A percentile compares a stretch with the other conserved stretches of the same genome.
Evolutionary conservation across 805 yeast species (phyloP).

Genomic region (Ogataea chonburiensis): DNA sequence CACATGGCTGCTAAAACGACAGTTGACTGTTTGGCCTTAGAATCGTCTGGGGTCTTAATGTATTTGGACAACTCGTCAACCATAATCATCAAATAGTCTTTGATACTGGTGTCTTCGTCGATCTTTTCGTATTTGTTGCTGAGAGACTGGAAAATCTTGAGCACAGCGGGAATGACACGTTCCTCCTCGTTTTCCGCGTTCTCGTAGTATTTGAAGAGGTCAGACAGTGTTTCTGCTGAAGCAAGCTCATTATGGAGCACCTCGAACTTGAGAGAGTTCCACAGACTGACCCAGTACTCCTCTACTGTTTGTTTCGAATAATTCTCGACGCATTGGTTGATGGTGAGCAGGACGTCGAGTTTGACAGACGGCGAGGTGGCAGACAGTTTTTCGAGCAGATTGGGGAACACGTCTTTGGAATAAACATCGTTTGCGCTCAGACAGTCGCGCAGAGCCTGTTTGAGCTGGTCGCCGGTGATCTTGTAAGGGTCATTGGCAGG

Average conservation of each 20-base stretch:
- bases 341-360: constrained; percentile 66
- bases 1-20: constrained; percentile 57
- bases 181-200: constrained; percentile 35
- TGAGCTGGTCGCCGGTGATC: constrained; percentile 73
- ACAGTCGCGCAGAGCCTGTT: constrained; percentile 56
- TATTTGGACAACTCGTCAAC: constrained; percentile 54
- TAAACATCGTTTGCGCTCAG: constrained; percentile 59
- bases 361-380: constrained; percentile 74
- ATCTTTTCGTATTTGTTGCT: constrained; percentile 34
- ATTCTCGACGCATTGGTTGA: constrained; percentile 52
- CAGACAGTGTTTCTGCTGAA: constrained; percentile 28
- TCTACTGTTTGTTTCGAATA: constrained; percentile 51
- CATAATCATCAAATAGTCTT: constrained; percentile 29
- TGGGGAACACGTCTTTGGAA: constrained; percentile 74
- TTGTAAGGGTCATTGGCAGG: constrained; percentile 87
- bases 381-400: constrained; percentile 73
- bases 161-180: constrained; percentile 39
- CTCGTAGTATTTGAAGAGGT: constrained; percentile 31
- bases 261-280: constrained; percentile 89
- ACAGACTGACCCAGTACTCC: constrained; percentile 67
- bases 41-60: constrained; percentile 48
- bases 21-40: constrained; percentile 61
- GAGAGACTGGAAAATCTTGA: constrained; percentile 46
- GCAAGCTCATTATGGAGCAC: constrained; percentile 70
- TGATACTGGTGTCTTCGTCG: constrained; percentile 15